Evolutionary conservation across 169 alveolate genomes (phyloP).

Genomic region (Eimeria zaria): DNA sequence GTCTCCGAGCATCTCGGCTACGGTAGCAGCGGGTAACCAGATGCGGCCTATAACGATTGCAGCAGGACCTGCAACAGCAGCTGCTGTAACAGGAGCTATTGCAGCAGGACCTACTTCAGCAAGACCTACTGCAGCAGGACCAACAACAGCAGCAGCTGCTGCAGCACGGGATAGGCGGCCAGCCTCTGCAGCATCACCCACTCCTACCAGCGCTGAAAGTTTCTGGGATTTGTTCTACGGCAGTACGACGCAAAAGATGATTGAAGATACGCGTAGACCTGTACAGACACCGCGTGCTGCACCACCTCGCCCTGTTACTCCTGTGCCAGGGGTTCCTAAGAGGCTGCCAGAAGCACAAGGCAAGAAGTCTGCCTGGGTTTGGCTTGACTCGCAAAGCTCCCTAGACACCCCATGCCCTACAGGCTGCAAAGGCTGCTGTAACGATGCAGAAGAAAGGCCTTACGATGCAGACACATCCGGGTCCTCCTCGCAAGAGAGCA

Average conservation of each 20-base stretch:
- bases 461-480: constrained; percentile 59
- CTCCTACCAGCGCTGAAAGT: background rate
- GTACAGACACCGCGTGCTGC: constrained; percentile 23
- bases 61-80: background rate
- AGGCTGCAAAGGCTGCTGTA: constrained; percentile 39
- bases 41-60: background rate
- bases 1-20: background rate
- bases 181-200: constrained; percentile 34
- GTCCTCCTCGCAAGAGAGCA: constrained; percentile 25
- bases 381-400: constrained; percentile 44
- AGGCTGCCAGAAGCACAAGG: background rate
- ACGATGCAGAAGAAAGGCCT: constrained; percentile 15
- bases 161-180: constrained; percentile 51
- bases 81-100: background rate
- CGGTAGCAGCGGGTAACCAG: background rate
- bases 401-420: constrained; percentile 57
- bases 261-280: background rate
- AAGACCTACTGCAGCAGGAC: too few relatives aligned
- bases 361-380: background rate
- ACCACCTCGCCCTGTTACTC: background rate
- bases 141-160: background rate
- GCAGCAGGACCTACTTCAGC: constrained; percentile 16
- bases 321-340: background rate
- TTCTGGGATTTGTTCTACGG: constrained; percentile 50
- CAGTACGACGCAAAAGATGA: constrained; percentile 14